Evolutionary conservation across 73 alveolate species (phyloP).

Genomic region (Paramecium sonneborni): DNA sequence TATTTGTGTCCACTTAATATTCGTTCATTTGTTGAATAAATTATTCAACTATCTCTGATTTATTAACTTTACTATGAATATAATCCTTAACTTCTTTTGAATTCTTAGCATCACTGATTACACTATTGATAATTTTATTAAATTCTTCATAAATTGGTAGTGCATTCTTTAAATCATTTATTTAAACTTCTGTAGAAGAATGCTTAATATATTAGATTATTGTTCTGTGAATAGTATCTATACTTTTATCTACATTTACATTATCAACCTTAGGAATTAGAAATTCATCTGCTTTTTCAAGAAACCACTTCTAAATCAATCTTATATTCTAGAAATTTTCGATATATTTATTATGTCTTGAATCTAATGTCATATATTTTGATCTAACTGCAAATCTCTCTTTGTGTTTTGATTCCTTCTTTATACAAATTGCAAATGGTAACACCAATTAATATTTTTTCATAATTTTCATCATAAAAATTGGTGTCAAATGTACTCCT

Average conservation of each 20-base stretch:
- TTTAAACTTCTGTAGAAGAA: neutral
- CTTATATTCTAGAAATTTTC: conserved; percentile 78
- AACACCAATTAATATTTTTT: conserved; percentile 76
- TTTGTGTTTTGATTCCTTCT: conserved; percentile 81
- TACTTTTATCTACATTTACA: conserved; percentile 81
- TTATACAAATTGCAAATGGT: conserved; percentile 82
- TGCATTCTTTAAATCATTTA: conserved; percentile 53
- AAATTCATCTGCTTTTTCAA: conserved; percentile 82
- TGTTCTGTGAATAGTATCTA: conserved; percentile 80
- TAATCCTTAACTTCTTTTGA: conserved; percentile 44
- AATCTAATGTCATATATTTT: conserved; percentile 88
- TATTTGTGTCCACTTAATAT: neutral
- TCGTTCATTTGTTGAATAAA: conserved; percentile 53
- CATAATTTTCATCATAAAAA: conserved; percentile 76
- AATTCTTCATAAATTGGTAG: conserved; percentile 42
- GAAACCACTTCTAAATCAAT: conserved; percentile 77
- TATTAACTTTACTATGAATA: conserved; percentile 50
- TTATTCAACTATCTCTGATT: conserved; percentile 35
- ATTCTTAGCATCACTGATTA: conserved; percentile 8
- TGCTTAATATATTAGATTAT: conserved; percentile 75
- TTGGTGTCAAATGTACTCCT: conserved; percentile 86
- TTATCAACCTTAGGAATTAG: conserved; percentile 85
- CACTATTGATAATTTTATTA: conserved; percentile 15
- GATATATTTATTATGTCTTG: conserved; percentile 80
- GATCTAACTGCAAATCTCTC: conserved; percentile 90